Conservation (phyloP, 345 rosid species). For the Firmiana major region DNA sequence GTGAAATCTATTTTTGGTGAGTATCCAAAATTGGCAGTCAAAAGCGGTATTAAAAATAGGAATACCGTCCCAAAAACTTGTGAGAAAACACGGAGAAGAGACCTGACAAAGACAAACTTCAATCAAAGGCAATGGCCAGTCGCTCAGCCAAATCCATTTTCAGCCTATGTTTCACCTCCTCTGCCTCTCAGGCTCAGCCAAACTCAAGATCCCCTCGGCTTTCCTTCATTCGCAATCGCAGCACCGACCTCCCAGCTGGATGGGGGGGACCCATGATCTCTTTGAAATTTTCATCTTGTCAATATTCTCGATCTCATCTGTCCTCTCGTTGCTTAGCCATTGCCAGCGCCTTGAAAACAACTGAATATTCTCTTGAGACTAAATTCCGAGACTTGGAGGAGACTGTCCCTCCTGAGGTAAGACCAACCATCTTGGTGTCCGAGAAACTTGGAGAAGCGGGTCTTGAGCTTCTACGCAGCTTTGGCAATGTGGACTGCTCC, state of each 20-base stretch:
- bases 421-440: constrained; percentile 58
- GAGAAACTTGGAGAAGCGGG: constrained; percentile 90
- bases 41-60: not conserved
- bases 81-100: not conserved
- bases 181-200: constrained; percentile 12
- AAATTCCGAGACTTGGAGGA: not conserved
- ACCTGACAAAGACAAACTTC: not conserved
- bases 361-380: constrained; percentile 5
- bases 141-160: constrained; percentile 28
- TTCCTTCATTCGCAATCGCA: constrained; percentile 20
- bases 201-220: constrained; percentile 15
- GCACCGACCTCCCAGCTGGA: constrained; percentile 1
- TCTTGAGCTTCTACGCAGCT: constrained; percentile 42
- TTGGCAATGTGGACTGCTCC: constrained; percentile 62
- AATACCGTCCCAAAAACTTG: not conserved
- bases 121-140: not conserved
- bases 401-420: not conserved
- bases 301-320: not conserved
- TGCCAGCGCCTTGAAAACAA: constrained; percentile 21
- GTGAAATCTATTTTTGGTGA: not conserved
- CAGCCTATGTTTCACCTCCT: not conserved
- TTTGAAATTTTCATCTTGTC: not conserved
- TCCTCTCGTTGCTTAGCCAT: constrained; percentile 3
- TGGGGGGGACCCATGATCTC: not conserved
- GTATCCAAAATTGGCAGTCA: not conserved